phyloP scores from a whole-genome alignment of 2,329 filamentous ascomycete species.

The Talaromyces islandicus region DNA sequence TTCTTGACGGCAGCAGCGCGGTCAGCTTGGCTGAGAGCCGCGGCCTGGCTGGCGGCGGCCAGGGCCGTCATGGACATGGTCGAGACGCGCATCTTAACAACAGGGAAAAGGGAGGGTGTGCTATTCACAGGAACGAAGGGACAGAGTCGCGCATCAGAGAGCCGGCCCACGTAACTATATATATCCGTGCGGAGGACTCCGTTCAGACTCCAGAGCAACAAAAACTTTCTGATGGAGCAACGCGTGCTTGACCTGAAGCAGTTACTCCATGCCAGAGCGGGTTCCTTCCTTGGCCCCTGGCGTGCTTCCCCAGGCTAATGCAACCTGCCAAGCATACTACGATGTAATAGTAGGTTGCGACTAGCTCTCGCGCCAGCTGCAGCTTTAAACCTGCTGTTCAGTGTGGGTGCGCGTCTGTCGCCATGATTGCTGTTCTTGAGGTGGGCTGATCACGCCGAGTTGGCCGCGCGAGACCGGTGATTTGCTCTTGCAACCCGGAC shows the following conservation, averaged over 20 bases:
- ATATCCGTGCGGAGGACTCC: background rate
- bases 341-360: too few species aligned
- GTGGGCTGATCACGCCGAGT: background rate
- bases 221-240: background rate
- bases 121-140: slow-evolving; percentile 16
- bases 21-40: slow-evolving; percentile 13
- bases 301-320: background rate
- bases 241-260: background rate
- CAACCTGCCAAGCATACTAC: background rate
- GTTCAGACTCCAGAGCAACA: background rate
- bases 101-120: background rate
- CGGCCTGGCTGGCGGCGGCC: slow-evolving; percentile 18
- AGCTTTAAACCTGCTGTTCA: background rate
- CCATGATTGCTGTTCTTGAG: background rate
- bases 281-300: background rate
- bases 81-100: slow-evolving; percentile 9
- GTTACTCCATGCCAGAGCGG: background rate
- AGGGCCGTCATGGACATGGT: slow-evolving; percentile 10
- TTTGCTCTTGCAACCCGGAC: background rate
- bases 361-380: background rate
- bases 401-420: background rate
- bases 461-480: background rate
- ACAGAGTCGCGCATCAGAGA: slow-evolving; percentile 20
- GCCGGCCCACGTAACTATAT: background rate
- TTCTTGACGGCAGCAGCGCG: slow-evolving; percentile 59